Base-by-base conservation (phyloP, 2,329 filamentous ascomycete species). In the Triangularia setosa region DNA sequence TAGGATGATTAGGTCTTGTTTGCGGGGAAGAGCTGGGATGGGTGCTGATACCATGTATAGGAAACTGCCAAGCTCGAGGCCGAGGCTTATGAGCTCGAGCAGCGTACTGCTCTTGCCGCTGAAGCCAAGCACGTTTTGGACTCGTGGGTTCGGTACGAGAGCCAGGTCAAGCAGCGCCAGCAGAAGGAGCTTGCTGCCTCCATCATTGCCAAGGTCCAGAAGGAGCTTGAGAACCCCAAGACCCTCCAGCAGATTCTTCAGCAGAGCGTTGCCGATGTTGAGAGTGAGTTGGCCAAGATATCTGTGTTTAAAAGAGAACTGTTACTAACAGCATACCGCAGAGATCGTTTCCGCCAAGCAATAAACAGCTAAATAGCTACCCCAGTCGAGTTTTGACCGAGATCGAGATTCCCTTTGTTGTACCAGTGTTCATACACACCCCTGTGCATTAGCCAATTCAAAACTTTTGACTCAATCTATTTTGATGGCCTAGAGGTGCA, bases 181-280 rank as follows among this genome's bases (percentile, higher is more conserved):
- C 95, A 99, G 87, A 90, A 86, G 81, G 95, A 99, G 86, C 88
- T 99, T 71, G 92, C 95, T 70, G 89, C 96, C 77, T 87, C 83
- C 79, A 85, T 99, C 80, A 98, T 99, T 75, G 88, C 90, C 84
- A 99, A 97, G 88, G 95, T 21, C 77, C 90, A 91, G 81, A 98
- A 98, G 88, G 94, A 98, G 86, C 88, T 99, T 65, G 92, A 97
- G 87, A 97, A 91, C 87, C 95, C 96, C 79, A 98, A 93, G 88
- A 86, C 90, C 71, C 89, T 99, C 74, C 92, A 97, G 86, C 93
- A 97, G 84, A 97, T 99, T 75, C 88, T 99, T 73, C 90, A 95
- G 83, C 95, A 99, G 87, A 97, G 93, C 79, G 87, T 99, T 75
- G 82, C 90, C 70, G 95, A 99, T 80, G 89, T 99, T 77, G 95